Base-by-base conservation (phyloP, 768 basidiomycete species). In the Amanita thiersii region DNA sequence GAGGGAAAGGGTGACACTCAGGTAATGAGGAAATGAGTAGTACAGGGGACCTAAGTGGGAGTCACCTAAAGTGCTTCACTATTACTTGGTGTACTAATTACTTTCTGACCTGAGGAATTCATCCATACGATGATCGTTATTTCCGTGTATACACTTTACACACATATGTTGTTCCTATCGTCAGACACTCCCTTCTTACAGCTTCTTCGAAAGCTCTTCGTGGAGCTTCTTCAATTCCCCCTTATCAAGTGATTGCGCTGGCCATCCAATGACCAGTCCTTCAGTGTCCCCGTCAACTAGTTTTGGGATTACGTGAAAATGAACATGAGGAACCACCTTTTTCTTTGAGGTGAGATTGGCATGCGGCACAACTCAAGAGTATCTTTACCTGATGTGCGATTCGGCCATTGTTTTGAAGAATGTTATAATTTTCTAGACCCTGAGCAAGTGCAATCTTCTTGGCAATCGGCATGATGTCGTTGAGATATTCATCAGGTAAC, bases 281-380 rank as follows among this genome's bases (percentile, higher is more conserved):
- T 85, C 79, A 3, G 72, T 56, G 33, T 79, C 73, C 4, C 64
- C 62, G 2, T 55, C 69, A n/a, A 61, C 56, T 0, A 86, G 89
- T 58, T 96, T 97, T 2, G 93, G 92, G 47, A 97, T 93, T 51
- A 97, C 72, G 53, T 97, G 91, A 64, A 91, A 91, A 58, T 94
- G 90, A 10, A 91, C 89, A 52, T 94, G 91, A 41, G 80, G 75
- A 19, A 94, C 89, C 39, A 75, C 66, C 79, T 23, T 37, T 5
- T 6, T 11, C 32, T 5, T 11, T 44, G 11, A 42, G 37, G 29
- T 26, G 15, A 45, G 36, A 25, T 29, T 10, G 25, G 26, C 20
- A 39, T 17, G 37, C 17, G 25, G 30, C 34, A 5, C 12, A 14
- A 32, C 5, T 25, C 12, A 30, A 19, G 23, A 38, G 14, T 11